Evolutionary conservation across 208 protist species (phyloP).

Genomic region (Entamoeba moshkovskii): DNA sequence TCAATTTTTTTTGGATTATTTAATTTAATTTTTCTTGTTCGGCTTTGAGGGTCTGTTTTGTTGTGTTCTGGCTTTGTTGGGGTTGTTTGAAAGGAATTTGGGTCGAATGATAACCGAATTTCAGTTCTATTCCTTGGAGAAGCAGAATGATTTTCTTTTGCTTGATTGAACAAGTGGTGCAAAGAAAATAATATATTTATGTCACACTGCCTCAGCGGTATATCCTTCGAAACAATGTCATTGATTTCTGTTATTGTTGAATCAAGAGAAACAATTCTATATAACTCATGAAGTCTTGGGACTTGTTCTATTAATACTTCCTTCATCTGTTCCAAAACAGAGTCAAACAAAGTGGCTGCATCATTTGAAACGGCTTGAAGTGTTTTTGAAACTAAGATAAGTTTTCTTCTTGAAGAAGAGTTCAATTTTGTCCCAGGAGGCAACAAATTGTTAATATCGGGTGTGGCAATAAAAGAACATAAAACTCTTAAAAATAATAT

Average conservation of each 20-base stretch:
- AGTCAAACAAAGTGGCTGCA: not conserved
- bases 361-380: not conserved
- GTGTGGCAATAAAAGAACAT: not conserved
- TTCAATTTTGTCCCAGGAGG: not conserved
- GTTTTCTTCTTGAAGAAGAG: not conserved
- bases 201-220: not conserved
- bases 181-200: not conserved
- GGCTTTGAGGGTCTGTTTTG: not conserved
- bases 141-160: not conserved
- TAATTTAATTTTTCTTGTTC: not conserved
- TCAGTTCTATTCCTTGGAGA: not conserved
- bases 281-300: not conserved
- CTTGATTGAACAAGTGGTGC: not conserved
- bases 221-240: not conserved
- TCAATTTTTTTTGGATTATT: not conserved
- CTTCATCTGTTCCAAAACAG: not conserved
- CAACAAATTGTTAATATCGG: not conserved
- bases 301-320: not conserved
- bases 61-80: not conserved
- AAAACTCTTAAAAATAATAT: not conserved
- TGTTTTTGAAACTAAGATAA: not conserved
- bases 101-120: not conserved
- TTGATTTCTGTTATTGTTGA: not conserved
- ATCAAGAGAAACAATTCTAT: not conserved
- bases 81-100: not conserved